Base-by-base conservation (phyloP, 345 rosid genomes). In the Gossypium thurberi region DNA sequence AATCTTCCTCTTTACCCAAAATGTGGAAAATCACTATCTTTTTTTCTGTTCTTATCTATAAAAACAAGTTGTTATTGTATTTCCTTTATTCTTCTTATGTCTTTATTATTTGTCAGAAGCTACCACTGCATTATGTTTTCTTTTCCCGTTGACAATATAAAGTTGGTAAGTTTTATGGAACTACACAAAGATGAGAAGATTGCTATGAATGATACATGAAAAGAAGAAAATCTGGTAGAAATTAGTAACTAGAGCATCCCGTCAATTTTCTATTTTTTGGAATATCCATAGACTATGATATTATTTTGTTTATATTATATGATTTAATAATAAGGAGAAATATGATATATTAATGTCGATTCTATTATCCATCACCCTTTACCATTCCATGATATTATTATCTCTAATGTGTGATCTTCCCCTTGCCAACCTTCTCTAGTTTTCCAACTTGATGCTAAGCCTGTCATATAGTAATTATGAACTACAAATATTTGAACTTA, bases 111-210 rank as follows among this genome's bases (percentile, higher is more conserved):
- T 4, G 6, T 40, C 33, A 15, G 73, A 20, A 28, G 67, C 50
- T 64, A 57, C 28, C 43, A 65, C 26, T 46, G 11, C 61, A 42
- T 77, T 43, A 50, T 60, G 42, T 72, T 61, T 68, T 40, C 20
- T 59, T 80, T 77, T 78, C 44, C 78, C 46, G 28, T 78, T 74
- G 65, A 78, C 96, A 94, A 96, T 97, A 91, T 84, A 91, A 94
- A 94, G 95, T 90, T 76, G 97, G 97, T 91, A 90, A 90, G 97
- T 87, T 75, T 51, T 58, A 47, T 77, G 74, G 62, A 79, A 77
- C 77, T 78, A 74, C 63, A 13, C 72, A 62, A 82, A 70, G 83
- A 44, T 73, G 82, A 78, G 76, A 84, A 65, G 65, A 76, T 80
- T 78, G 70, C 62, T 37, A 73, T 74, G 79, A 74, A 42, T 66